These are phyloP conservation scores for Kodamaea kaohsiungensis DNA, from an alignment of 805 yeast species.

Conservation along the genomic window DNA sequence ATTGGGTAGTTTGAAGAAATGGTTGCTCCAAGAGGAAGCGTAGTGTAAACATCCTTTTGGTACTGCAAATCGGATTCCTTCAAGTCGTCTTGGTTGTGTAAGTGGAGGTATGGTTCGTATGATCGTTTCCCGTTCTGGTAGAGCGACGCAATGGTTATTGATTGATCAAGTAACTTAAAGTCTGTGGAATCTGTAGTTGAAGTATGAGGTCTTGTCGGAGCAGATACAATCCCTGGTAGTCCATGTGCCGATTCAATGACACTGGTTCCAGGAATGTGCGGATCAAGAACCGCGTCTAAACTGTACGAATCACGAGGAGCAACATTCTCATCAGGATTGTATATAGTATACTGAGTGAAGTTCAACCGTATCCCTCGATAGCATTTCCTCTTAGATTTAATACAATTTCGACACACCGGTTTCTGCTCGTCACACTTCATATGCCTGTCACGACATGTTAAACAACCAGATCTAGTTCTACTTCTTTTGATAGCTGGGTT, in stretches of 20 bases:
- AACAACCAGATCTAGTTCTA: slow-evolving; percentile 52
- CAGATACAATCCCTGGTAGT: background rate
- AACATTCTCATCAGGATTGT: slow-evolving; percentile 27
- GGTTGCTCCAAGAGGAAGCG: slow-evolving; percentile 7
- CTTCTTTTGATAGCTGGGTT: slow-evolving; percentile 29
- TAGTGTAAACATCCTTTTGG: slow-evolving; percentile 22
- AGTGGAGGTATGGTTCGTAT: slow-evolving; percentile 33
- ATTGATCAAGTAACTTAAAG: slow-evolving; percentile 40
- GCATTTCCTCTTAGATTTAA: slow-evolving; percentile 49
- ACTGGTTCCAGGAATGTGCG: background rate
- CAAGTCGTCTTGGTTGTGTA: slow-evolving; percentile 33
- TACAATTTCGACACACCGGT: slow-evolving; percentile 61
- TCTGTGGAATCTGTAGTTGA: background rate
- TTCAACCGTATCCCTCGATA: slow-evolving; percentile 48
- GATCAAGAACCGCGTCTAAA: background rate
- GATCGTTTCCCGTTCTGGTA: slow-evolving; percentile 34
- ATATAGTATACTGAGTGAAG: slow-evolving; percentile 43
- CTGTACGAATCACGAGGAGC: background rate
- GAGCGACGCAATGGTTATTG: slow-evolving; percentile 42
- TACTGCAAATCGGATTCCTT: slow-evolving; percentile 32
- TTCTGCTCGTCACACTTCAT: slow-evolving; percentile 67
- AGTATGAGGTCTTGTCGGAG: background rate
- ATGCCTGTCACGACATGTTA: slow-evolving; percentile 64
- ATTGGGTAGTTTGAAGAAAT: background rate
- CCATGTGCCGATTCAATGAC: background rate